Evolutionary conservation across 2,329 filamentous ascomycete species (phyloP).

Genomic region (Ustulina deusta): DNA sequence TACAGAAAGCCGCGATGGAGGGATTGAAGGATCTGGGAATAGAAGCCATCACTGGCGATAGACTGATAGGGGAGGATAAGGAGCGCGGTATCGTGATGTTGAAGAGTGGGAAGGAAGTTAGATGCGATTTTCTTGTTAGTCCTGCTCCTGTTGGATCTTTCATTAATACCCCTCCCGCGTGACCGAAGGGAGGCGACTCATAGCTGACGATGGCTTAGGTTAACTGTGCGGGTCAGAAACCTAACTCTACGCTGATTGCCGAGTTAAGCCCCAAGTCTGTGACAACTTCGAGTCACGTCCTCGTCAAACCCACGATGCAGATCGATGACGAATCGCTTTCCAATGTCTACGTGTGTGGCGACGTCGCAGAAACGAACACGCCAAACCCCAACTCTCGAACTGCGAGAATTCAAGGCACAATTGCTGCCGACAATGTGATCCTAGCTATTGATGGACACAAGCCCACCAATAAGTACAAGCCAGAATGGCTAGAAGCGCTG

Average conservation of each 20-base stretch:
- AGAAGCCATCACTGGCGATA: constrained; percentile 64
- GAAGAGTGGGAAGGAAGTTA: constrained; percentile 57
- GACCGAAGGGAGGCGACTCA: background rate
- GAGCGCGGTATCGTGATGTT: constrained; percentile 57
- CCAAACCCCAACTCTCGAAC: constrained; percentile 67
- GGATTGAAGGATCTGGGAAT: constrained; percentile 61
- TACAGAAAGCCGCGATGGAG: constrained; percentile 56
- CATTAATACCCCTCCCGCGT: background rate
- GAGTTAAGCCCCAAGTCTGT: constrained; percentile 59
- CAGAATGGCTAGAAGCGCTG: constrained; percentile 60
- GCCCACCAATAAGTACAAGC: constrained; percentile 56
- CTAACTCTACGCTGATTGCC: constrained; percentile 63
- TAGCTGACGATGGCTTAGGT: constrained; percentile 56
- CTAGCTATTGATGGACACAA: constrained; percentile 57
- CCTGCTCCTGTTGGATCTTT: constrained; percentile 20
- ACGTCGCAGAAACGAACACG: constrained; percentile 67
- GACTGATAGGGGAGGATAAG: constrained; percentile 55
- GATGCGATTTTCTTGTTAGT: constrained; percentile 64
- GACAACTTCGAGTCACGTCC: constrained; percentile 62
- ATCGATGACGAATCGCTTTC: constrained; percentile 60
- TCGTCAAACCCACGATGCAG: constrained; percentile 68
- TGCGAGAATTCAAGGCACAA: constrained; percentile 64
- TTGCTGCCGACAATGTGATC: constrained; percentile 68
- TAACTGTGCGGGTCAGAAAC: constrained; percentile 69
- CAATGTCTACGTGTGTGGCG: constrained; percentile 72